phyloP scores from a whole-genome alignment of 2,329 filamentous ascomycete species.

The Xylariaceae sp. region DNA sequence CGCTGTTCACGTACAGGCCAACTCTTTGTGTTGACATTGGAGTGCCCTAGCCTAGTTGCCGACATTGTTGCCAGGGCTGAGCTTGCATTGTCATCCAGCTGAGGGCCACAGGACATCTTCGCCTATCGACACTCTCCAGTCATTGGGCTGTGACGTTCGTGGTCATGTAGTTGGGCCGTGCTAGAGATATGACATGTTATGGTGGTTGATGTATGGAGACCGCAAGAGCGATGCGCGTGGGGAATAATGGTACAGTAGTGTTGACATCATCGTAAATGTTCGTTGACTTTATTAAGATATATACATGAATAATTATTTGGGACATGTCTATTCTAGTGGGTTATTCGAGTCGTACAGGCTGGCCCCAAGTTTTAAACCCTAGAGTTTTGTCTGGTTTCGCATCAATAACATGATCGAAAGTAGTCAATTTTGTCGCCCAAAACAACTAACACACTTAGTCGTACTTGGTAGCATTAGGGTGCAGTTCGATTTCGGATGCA shows the following conservation, averaged over 20 bases:
- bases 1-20: too few species aligned
- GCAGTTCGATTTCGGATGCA: neutral
- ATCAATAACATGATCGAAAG: too few species aligned
- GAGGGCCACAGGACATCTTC: too few species aligned
- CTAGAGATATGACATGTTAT: neutral
- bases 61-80: too few species aligned
- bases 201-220: neutral
- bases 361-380: too few species aligned
- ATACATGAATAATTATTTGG: neutral
- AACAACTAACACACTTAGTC: neutral
- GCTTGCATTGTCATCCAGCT: too few species aligned
- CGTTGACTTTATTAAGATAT: neutral
- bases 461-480: neutral
- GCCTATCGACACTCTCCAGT: too few species aligned
- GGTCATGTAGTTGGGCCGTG: too few species aligned
- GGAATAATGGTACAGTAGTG: neutral
- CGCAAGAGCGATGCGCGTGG: neutral
- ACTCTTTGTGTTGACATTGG: too few species aligned
- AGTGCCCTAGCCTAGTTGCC: too few species aligned
- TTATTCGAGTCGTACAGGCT: neutral
- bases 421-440: neutral
- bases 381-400: too few species aligned
- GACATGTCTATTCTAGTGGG: neutral
- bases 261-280: neutral
- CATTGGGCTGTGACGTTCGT: too few species aligned